Conservation (phyloP, 2,329 filamentous ascomycete genomes). For the Verticillium klebahnii region DNA sequence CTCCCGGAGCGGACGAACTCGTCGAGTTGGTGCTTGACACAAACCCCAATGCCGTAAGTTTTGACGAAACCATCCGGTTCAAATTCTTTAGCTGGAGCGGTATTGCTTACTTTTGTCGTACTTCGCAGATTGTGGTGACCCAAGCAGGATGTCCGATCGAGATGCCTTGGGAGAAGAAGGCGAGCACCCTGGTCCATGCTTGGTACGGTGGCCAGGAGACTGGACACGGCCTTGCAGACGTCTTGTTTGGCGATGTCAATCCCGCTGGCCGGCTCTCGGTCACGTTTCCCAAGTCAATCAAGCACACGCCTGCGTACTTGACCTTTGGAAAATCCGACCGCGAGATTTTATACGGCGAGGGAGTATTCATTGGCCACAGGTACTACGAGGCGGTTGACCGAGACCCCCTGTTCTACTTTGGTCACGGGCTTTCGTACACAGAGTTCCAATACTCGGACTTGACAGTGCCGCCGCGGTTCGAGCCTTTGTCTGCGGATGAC, state of each 20-base stretch:
- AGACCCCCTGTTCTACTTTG: constrained; percentile 5
- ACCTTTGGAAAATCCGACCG: constrained; percentile 1
- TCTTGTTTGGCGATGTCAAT: constrained; percentile 7
- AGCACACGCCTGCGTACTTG: constrained; percentile 3
- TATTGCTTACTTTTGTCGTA: constrained; percentile 20
- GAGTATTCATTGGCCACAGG: constrained; percentile 6
- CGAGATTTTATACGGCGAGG: constrained; percentile 1
- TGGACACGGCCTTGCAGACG: constrained; percentile 3
- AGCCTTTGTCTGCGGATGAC: constrained; percentile 25
- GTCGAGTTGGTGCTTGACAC: background rate
- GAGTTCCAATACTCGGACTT: constrained; percentile 37
- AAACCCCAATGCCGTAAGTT: background rate
- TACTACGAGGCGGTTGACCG: constrained; percentile 1
- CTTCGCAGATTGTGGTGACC: background rate
- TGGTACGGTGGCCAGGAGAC: constrained; percentile 9
- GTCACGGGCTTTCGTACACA: constrained; percentile 50
- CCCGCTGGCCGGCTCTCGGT: constrained; percentile 7
- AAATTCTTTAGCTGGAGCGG: too few species aligned
- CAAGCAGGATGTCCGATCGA: background rate
- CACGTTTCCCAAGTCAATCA: constrained; percentile 4
- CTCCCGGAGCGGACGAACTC: background rate
- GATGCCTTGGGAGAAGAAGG: constrained; percentile 3
- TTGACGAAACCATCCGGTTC: background rate
- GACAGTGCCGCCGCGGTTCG: constrained; percentile 30
- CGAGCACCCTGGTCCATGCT: constrained; percentile 2